Percentiles rank a stretch among this genome's conserved stretches.
These are phyloP conservation scores for Circinella umbellata DNA, from an alignment of 371 early-diverging fungal species.

Conservation along the genomic window DNA sequence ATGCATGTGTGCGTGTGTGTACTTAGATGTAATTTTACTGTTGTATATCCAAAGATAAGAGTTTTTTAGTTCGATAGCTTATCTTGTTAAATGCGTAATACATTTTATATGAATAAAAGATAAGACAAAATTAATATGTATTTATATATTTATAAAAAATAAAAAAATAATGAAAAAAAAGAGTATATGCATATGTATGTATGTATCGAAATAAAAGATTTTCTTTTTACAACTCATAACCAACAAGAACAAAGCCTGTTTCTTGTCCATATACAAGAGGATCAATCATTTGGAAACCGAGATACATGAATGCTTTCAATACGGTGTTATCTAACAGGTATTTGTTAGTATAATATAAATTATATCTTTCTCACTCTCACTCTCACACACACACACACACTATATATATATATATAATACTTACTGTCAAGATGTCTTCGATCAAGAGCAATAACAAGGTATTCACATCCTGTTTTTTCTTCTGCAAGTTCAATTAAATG, in stretches of 20 bases:
- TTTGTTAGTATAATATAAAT: too few species aligned
- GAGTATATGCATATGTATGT: background rate
- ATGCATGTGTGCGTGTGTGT: too few species aligned
- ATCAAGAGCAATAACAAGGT: conserved; percentile 43
- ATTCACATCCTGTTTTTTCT: conserved; percentile 47
- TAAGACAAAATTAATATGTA: too few species aligned
- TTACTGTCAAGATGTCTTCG: conserved; percentile 18
- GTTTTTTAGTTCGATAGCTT: too few species aligned
- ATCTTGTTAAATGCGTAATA: too few species aligned
- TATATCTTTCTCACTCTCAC: too few species aligned
- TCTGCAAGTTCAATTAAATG: conserved; percentile 55
- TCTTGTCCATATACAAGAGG: conserved; percentile 59
- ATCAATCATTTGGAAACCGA: conserved; percentile 65
- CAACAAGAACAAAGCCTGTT: conserved; percentile 55
- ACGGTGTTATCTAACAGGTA: conserved; percentile 27
- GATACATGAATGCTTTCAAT: conserved; percentile 65
- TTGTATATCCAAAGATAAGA: too few species aligned
- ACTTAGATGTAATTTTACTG: too few species aligned
- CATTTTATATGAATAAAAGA: too few species aligned
- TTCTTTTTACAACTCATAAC: conserved; percentile 47
- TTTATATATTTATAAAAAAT: too few species aligned
- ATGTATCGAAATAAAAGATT: background rate
- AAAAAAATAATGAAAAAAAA: background rate
- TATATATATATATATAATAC: background rate
- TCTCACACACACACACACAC: too few species aligned